Base-by-base conservation (phyloP, 192 early-diverging fungal genomes). In the Coemansia sp. region DNA sequence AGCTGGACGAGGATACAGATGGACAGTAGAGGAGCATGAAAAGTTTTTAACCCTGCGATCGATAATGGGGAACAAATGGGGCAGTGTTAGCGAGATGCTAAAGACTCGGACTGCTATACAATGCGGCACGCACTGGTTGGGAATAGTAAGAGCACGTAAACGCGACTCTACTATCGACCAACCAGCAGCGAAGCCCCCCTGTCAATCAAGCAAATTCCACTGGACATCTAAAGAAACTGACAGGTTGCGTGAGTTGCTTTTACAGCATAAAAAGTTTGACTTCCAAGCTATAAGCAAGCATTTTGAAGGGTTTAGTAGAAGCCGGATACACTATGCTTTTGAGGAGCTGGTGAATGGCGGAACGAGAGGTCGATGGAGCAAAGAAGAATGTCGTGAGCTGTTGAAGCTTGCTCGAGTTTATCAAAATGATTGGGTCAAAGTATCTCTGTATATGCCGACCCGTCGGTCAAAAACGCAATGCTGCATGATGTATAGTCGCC, bases 391-490 rank as follows among this genome's bases (percentile, higher is more conserved):
- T 48, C 14, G 19, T 6, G 57, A 52, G 16, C 48, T 68, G n/a
- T 6, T 59, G 48, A 16, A 41, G 13, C 60, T 74, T 10, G 38
- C 38, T 10, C 20, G 49, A 11, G 30, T 21, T 16, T 31, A 74
- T 26, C 53, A 44, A 20, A 35, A 37, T 3, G 43, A 68, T 45
- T 74, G 71, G 71, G 7, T 18, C 4, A 12, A 8, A 3, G 58
- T 74, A 14, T 28, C 71, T 0, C 6, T 20, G 18, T 11, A 21
- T 13, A 63, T 74, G 71, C 57, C 71, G 5, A 64, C 60, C 3
- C 19, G 35, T 0, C 49, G 71, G 1, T 49, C 65, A 10, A 36
- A 37, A 18, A n/a, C 3, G 3, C 65, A 68, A 13, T 74, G 71
- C 36, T 44, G 53, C 3, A 3, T 37, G 10, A 38, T 48, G 23